phyloP scores from a whole-genome alignment of 2,329 filamentous ascomycete species.

The Ceratocystis huliohia region DNA sequence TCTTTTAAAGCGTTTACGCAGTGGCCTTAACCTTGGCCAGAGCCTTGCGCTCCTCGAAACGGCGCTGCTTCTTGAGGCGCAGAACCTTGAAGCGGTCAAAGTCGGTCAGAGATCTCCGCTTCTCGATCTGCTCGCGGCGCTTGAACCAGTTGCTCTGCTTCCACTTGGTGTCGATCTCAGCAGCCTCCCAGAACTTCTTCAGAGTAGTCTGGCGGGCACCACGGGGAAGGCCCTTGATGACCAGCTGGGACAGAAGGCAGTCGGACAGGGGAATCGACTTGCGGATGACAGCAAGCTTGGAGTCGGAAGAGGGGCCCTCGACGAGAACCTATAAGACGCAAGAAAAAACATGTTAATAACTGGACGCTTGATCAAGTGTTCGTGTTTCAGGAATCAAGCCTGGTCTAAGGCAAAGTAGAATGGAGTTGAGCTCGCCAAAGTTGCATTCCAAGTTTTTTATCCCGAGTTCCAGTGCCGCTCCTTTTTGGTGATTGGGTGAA shows the following conservation, averaged over 20 bases:
- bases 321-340: conserved; percentile 62
- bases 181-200: conserved; percentile 81
- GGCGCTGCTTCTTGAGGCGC: conserved; percentile 98
- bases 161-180: conserved; percentile 88
- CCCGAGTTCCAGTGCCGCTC: too few relatives aligned
- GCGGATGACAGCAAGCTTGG: conserved; percentile 69
- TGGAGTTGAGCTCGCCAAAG: background rate
- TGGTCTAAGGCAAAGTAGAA: background rate
- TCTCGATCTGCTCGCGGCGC: conserved; percentile 73
- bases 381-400: background rate
- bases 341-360: conserved; percentile 12
- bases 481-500: too few relatives aligned
- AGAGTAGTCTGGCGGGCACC: conserved; percentile 70
- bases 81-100: conserved; percentile 99
- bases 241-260: conserved; percentile 78
- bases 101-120: conserved; percentile 85
- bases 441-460: too few relatives aligned
- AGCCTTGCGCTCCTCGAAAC: conserved; percentile 95
- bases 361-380: background rate
- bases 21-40: conserved; percentile 82
- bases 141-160: conserved; percentile 84
- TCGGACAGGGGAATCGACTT: conserved; percentile 72
- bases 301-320: conserved; percentile 79
- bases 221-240: conserved; percentile 75
- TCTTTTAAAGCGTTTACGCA: conserved; percentile 46